Evolutionary conservation across 352 stramenopile species (phyloP).

Genomic region (Phytopythium boreale): DNA sequence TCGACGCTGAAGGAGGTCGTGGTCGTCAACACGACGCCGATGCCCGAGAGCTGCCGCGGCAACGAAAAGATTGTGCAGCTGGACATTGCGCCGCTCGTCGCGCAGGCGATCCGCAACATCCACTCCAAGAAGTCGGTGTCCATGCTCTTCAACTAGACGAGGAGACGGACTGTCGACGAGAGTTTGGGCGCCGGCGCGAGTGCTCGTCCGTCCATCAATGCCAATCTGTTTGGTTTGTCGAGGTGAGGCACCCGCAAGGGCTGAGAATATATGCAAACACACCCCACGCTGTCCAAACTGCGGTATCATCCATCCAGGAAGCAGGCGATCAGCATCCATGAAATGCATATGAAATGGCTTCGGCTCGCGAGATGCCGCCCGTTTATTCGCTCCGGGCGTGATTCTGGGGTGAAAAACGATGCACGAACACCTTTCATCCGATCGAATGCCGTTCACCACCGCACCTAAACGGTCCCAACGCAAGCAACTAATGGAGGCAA

Average conservation of each 20-base stretch:
- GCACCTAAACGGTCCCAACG: neutral
- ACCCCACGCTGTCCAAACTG: neutral
- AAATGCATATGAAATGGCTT: neutral
- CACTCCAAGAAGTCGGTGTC: slow-evolving; percentile 99
- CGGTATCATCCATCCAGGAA: too few relatives aligned
- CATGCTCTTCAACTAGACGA: slow-evolving; percentile 97
- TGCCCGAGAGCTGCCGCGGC: slow-evolving; percentile 83
- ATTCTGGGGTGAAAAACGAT: neutral
- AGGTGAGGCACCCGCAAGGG: neutral
- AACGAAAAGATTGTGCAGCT: slow-evolving; percentile 99
- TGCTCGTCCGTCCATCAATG: neutral
- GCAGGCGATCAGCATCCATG: too few relatives aligned
- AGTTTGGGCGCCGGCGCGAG: neutral
- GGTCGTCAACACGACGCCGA: slow-evolving; percentile 87
- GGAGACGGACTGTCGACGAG: neutral
- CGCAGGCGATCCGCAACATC: slow-evolving; percentile 99
- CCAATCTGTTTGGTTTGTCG: neutral
- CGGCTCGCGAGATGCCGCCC: neutral
- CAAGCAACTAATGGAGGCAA: neutral
- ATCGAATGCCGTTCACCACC: neutral
- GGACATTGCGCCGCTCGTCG: slow-evolving; percentile 96
- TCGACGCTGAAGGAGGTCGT: slow-evolving; percentile 91
- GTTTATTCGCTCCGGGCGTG: neutral
- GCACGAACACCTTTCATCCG: neutral
- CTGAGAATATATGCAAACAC: slow-evolving; percentile 1